phyloP scores from a whole-genome alignment of 2,329 filamentous ascomycete species.

The Penicillium sp. region DNA sequence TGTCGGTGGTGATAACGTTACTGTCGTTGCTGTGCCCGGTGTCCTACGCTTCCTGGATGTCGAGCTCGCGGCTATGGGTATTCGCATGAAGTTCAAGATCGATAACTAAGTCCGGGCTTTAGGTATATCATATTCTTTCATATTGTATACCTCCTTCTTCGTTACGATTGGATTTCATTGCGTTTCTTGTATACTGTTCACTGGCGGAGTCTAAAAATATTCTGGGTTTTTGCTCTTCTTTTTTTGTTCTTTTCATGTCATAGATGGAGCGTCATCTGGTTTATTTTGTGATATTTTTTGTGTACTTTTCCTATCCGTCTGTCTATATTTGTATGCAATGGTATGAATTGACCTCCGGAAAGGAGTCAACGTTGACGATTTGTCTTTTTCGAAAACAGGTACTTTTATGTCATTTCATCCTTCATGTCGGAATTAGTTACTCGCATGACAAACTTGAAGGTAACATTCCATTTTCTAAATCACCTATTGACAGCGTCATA shows the following conservation, averaged over 20 bases:
- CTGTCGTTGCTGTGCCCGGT: conserved; percentile 87
- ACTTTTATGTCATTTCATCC: no score
- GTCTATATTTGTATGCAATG: conserved; percentile 18
- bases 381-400: no score
- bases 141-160: background rate
- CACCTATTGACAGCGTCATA: no score
- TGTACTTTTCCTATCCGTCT: conserved; percentile 11
- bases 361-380: no score
- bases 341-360: conserved; percentile 6
- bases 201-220: conserved; percentile 13
- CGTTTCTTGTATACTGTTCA: background rate
- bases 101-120: conserved; percentile 42
- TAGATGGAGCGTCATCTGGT: conserved; percentile 31
- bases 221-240: conserved; percentile 14
- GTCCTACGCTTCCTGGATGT: conserved; percentile 93
- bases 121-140: background rate
- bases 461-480: no score
- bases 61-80: conserved; percentile 93
- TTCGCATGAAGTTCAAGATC: conserved; percentile 91
- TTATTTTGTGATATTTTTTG: conserved; percentile 18
- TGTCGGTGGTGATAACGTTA: conserved; percentile 87
- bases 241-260: conserved; percentile 27
- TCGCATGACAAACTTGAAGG: no score
- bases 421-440: no score
- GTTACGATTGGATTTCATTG: background rate